Percentiles rank a stretch among this genome's conserved stretches.
phyloP scores from a whole-genome alignment of 176 grass and related monocot genomes.

The Bromus sterilis region DNA sequence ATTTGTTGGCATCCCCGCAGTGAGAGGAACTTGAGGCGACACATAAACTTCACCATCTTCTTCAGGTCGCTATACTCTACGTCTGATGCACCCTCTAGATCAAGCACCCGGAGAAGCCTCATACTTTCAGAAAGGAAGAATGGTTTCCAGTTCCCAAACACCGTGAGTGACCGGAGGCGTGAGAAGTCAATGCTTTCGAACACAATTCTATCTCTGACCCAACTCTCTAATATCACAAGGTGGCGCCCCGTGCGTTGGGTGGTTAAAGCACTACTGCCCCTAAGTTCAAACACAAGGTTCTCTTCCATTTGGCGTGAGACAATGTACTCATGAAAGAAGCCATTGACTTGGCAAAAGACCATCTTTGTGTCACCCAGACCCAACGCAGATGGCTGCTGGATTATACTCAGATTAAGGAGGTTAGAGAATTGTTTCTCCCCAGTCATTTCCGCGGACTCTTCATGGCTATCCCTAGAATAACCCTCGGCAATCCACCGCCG shows the following conservation, averaged over 20 bases:
- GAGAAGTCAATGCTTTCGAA: neutral
- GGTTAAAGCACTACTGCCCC: neutral
- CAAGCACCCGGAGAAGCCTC: neutral
- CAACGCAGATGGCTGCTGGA: neutral
- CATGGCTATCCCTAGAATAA: neutral
- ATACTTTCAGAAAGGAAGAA: neutral
- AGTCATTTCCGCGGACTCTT: neutral
- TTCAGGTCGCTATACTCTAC: neutral
- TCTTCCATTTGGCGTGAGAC: neutral
- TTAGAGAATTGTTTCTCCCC: neutral
- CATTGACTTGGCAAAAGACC: conserved; percentile 9
- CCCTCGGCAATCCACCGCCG: conserved; percentile 39
- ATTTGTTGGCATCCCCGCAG: neutral
- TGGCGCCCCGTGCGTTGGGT: neutral
- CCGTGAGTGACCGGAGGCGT: neutral
- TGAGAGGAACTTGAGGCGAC: neutral
- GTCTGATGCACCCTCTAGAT: neutral
- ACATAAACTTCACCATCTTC: neutral
- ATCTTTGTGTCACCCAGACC: neutral
- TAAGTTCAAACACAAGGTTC: neutral
- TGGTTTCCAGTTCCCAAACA: neutral
- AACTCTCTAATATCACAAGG: neutral
- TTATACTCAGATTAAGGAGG: neutral
- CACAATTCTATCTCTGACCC: neutral
- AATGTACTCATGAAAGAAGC: neutral